Base-by-base conservation (phyloP, 1,139 yeast genomes). In the Saccharomyces hybrid region DNA sequence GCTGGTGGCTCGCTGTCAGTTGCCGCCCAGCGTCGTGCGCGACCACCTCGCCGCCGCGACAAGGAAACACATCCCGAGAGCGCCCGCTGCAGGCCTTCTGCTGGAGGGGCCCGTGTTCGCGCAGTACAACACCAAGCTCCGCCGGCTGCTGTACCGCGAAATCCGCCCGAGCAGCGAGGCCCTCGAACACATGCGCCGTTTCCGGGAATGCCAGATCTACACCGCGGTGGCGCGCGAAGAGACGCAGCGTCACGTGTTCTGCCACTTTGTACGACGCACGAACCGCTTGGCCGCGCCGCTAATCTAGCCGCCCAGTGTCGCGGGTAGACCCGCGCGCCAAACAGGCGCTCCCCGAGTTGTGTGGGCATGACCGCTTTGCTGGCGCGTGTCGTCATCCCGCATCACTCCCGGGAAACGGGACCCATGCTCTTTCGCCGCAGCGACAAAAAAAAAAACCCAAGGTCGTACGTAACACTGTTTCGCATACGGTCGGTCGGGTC, bases 31-130 rank as follows among this genome's bases (percentile, higher is more conserved):
- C 6, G 16, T 20, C 26, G 27, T 27, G 28, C 26, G 28, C 30
- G 5, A 25, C 25, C n/a, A 32, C 27, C 7, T 26, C 47, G n/a
- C 25, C 47, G 9, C 32, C 32, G 14, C 14, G 23, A 4, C 23
- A 8, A 49, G 23, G n/a, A 41, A 16, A 9, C n/a, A 44, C 20
- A 50, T 50, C 6, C 52, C 52, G 23, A 26, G 31, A 20, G 52
- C 52, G 1, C 52, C 52, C 25, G 52, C 52, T 7, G 11, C 41
- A 16, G 30, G 34, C 30, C 30, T 50, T 1, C 32, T 42, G 23
- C 28, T 50, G 23, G 30, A 50, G n/a, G 32, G 25, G 14, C 52
- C 52, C 9, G 46, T 47, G 11, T 50, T 50, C 23, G 52, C 27
- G 5, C 48, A 47, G 31, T 50, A 50, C 41, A 50, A 50, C 34